A percentile compares a stretch with the other conserved stretches of the same genome.
Conservation (phyloP, 768 basidiomycete species). For the Phaeolepiota aurea region DNA sequence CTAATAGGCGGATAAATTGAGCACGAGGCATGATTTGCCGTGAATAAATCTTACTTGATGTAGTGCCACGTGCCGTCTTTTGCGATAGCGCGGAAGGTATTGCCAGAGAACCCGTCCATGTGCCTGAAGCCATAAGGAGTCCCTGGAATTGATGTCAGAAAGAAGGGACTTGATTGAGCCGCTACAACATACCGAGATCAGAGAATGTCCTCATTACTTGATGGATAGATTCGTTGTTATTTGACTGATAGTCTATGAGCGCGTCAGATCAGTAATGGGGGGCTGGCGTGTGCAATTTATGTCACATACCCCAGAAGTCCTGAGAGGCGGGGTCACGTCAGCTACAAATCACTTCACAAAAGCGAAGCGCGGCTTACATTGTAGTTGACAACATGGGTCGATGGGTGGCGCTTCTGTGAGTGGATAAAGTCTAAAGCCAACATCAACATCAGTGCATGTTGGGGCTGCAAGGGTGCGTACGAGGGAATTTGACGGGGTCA, state of each 20-base stretch:
- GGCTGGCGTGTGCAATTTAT: neutral
- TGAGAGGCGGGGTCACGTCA: slow-evolving; percentile 1
- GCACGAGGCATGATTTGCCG: neutral
- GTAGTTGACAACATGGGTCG: slow-evolving; percentile 20
- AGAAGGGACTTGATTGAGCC: too few species aligned
- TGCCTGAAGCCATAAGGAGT: slow-evolving; percentile 36
- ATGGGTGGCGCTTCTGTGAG: slow-evolving; percentile 43
- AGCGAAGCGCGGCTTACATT: slow-evolving; percentile 22
- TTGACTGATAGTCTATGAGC: slow-evolving; percentile 34
- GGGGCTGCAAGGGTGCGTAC: slow-evolving; percentile 10
- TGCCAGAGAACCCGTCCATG: slow-evolving; percentile 11
- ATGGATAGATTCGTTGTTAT: slow-evolving; percentile 38
- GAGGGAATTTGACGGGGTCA: slow-evolving; percentile 40
- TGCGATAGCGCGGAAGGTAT: slow-evolving; percentile 21
- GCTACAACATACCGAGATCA: slow-evolving; percentile 41
- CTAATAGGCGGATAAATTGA: slow-evolving; percentile 16
- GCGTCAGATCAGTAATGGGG: neutral
- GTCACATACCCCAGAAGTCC: slow-evolving; percentile 9
- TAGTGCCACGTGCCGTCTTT: slow-evolving; percentile 41
- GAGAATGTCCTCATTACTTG: slow-evolving; percentile 41
- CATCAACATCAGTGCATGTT: neutral
- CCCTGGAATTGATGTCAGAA: too few species aligned
- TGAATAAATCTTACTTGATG: slow-evolving; percentile 31
- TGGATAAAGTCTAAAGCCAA: slow-evolving; percentile 20
- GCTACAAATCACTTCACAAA: neutral